Evolutionary conservation across 495 filamentous ascomycete genomes (phyloP).

Genomic region (Massariosphaeria phaeospora): DNA sequence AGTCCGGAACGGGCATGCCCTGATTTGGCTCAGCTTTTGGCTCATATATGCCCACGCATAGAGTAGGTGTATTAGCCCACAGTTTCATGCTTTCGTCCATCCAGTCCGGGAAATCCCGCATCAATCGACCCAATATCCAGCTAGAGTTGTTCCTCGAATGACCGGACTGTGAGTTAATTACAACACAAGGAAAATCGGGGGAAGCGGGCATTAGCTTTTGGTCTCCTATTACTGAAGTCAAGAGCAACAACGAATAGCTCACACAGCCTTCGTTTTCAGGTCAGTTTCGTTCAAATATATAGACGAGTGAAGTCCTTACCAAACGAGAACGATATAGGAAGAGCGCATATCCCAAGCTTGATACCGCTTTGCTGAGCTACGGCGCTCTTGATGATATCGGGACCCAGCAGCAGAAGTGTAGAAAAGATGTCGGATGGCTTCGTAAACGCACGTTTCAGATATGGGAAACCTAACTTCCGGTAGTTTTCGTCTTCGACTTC

Average conservation of each 20-base stretch:
- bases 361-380: constrained; percentile 1
- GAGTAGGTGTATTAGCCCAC: too few species aligned
- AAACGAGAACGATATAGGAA: neutral
- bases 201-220: constrained; percentile 42
- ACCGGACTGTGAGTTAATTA: constrained; percentile 47
- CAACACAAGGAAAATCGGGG: constrained; percentile 36
- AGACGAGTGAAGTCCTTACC: neutral
- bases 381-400: constrained; percentile 4
- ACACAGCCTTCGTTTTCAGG: neutral
- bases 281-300: neutral
- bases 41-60: too few species aligned
- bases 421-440: constrained; percentile 1
- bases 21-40: neutral
- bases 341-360: neutral
- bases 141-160: constrained; percentile 44
- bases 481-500: too few species aligned
- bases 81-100: too few species aligned
- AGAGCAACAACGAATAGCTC: constrained; percentile 9
- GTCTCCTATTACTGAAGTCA: constrained; percentile 45
- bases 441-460: neutral
- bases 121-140: constrained; percentile 51
- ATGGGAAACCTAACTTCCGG: neutral
- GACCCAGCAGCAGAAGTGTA: constrained; percentile 1
- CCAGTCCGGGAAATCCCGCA: constrained; percentile 48
- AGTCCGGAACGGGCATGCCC: neutral